A percentile compares a stretch with the other conserved stretches of the same genome.
These are phyloP conservation scores for Aurantiochytrium sp. DNA, from an alignment of 108 stramenopile species.

Conservation along the genomic window DNA sequence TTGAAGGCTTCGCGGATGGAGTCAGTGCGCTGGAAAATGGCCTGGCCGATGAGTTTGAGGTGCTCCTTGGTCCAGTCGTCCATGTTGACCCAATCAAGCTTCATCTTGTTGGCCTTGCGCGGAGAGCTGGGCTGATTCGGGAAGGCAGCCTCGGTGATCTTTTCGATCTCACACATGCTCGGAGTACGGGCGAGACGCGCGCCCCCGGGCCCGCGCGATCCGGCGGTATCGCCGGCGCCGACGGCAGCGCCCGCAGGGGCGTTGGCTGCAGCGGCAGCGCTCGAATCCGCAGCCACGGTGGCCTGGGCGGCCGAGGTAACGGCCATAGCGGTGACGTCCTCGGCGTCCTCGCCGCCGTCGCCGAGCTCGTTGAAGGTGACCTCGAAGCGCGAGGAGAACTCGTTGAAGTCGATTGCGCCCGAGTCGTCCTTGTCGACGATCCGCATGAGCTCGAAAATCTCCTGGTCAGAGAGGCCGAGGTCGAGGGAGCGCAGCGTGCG, in stretches of 20 bases:
- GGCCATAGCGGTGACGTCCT: too few relatives aligned
- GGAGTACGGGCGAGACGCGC: not conserved
- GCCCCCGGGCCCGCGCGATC: not conserved
- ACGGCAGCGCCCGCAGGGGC: not conserved
- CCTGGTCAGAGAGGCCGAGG: slow-evolving; percentile 43
- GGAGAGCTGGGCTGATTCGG: not conserved
- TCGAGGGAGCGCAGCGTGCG: slow-evolving; percentile 46
- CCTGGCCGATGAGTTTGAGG: slow-evolving; percentile 24
- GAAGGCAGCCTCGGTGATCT: not conserved
- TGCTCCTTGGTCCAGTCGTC: slow-evolving; percentile 37
- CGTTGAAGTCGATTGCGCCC: slow-evolving; percentile 49
- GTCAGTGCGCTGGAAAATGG: not conserved
- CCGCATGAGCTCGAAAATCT: slow-evolving; percentile 60
- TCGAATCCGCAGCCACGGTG: not conserved
- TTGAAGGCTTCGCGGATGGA: slow-evolving; percentile 28
- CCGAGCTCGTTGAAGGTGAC: slow-evolving; percentile 44
- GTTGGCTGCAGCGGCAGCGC: too few relatives aligned
- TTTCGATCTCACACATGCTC: not conserved
- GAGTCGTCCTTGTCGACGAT: slow-evolving; percentile 55
- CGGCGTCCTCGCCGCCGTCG: not conserved
- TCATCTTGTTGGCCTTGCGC: slow-evolving; percentile 38
- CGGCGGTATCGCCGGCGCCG: not conserved
- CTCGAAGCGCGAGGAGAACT: slow-evolving; percentile 50
- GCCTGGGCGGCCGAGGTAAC: not conserved
- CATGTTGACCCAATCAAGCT: slow-evolving; percentile 30